Conservation (phyloP, 1,284 basidiomycete genomes). For the Erythrobasidium hasegawianum region DNA sequence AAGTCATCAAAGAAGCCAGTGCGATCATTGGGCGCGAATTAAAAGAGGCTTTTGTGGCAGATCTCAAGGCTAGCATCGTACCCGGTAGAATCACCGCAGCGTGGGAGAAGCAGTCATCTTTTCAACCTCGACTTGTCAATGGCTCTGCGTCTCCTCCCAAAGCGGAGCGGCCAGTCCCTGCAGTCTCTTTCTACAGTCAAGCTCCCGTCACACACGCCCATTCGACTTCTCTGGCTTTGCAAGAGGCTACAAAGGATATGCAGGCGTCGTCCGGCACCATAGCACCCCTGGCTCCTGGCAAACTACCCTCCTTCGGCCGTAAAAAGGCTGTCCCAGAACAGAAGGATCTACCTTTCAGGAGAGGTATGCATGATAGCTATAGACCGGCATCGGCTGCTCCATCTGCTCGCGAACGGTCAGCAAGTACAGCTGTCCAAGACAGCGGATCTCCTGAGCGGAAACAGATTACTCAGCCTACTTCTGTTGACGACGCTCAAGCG, state of each 20-base stretch:
- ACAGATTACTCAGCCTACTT: background rate
- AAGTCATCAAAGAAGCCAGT: constrained; percentile 61
- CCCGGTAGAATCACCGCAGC: constrained; percentile 58
- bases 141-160: too few species aligned
- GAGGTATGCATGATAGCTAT: background rate
- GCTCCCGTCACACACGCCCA: background rate
- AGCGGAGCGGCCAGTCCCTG: too few species aligned
- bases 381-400: background rate
- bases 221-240: background rate
- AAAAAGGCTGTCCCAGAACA: background rate
- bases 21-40: constrained; percentile 64
- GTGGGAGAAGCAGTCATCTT: constrained; percentile 51
- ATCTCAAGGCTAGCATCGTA: constrained; percentile 65
- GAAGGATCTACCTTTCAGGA: background rate
- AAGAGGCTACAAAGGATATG: background rate
- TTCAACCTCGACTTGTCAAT: too few species aligned
- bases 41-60: constrained; percentile 60
- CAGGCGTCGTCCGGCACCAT: background rate
- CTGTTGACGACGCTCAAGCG: background rate
- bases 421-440: background rate
- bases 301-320: background rate
- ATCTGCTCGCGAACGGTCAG: background rate
- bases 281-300: background rate
- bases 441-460: background rate
- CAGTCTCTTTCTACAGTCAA: too few species aligned